Evolutionary conservation across 495 filamentous ascomycete species (phyloP), one percentile per base, ranked within the genome.

Genomic region (Neurospora sp.): DNA sequence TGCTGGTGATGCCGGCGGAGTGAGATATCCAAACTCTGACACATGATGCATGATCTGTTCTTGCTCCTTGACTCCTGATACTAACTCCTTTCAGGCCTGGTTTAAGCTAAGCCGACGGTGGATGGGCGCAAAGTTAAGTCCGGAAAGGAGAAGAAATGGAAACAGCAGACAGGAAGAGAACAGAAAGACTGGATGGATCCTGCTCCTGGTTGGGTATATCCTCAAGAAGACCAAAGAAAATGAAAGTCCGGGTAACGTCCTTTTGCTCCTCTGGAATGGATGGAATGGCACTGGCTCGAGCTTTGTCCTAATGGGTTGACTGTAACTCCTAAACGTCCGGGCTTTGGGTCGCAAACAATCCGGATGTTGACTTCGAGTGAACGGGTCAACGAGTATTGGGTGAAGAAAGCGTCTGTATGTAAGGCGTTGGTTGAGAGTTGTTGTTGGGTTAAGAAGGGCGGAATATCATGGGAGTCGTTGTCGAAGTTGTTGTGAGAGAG

Each of bases 11-110:
- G 83, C 83, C 78, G 84, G 84, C 70, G 84, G 84, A 78, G 84
- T 86, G 77, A 84, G 85, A 82, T 85, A 85, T 78, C 85, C 85
- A 79, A 81, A 86, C 73, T 81, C 83, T 81, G 84, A 75, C 79
- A 84, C 83, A 85, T 87, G 82, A 84, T 87, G 84, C 85, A 87
- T 87, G 80, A 77, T 85, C 77, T 72, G 75, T 72, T 73, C 70
- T 76, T 73, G 75, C 75, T 79, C 78, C 79, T 82, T 73, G 77
- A 76, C 72, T 76, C 72, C 80, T 70, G 75, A 78, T 78, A 72
- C 76, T 73, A 75, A 78, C 73, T 74, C 79, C 79, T 80, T 73
- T 74, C 78, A 74, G 76, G 70, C 73, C 74, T 66, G 70, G 42
- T 44, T 66, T 69, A 71, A 66, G 72, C 73, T 74, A 71, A 70